Conservation (phyloP, 208 protist genomes). For the Crithidia sp. region DNA sequence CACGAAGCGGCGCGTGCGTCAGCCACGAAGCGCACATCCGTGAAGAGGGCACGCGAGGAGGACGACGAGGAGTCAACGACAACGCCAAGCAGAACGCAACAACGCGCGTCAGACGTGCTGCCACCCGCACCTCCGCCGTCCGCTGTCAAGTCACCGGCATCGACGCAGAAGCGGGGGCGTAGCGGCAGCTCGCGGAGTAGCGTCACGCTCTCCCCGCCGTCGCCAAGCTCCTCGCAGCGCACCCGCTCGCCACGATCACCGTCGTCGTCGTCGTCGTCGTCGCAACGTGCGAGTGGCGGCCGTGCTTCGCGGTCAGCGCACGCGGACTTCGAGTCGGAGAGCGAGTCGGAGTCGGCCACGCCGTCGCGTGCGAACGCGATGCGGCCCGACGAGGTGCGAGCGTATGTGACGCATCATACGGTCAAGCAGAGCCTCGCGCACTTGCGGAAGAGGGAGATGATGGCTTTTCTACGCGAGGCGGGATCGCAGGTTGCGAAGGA, state of each 20-base stretch:
- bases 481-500: slow-evolving; percentile 28
- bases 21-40: not conserved
- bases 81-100: slow-evolving; percentile 4
- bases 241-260: slow-evolving; percentile 16
- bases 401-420: slow-evolving; percentile 53
- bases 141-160: slow-evolving; percentile 15
- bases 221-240: slow-evolving; percentile 7
- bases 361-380: slow-evolving; percentile 6
- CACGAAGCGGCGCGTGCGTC: slow-evolving; percentile 9
- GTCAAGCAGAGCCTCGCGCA: slow-evolving; percentile 42
- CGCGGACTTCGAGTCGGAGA: not conserved
- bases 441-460: slow-evolving; percentile 44
- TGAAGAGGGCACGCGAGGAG: slow-evolving; percentile 20
- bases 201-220: not conserved
- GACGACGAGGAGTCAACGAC: no score
- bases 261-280: not conserved
- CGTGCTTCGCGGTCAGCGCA: not conserved
- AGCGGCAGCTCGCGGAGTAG: not conserved
- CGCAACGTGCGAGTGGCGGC: not conserved
- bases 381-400: slow-evolving; percentile 49
- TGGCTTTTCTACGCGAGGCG: slow-evolving; percentile 42
- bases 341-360: not conserved
- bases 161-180: not conserved
- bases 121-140: slow-evolving; percentile 34
- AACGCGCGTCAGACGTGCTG: slow-evolving; percentile 6